A percentile compares a stretch with the other conserved stretches of the same genome.
Evolutionary conservation across 331 rosid species (phyloP).

Genomic region (Pyracantha coccinea): DNA sequence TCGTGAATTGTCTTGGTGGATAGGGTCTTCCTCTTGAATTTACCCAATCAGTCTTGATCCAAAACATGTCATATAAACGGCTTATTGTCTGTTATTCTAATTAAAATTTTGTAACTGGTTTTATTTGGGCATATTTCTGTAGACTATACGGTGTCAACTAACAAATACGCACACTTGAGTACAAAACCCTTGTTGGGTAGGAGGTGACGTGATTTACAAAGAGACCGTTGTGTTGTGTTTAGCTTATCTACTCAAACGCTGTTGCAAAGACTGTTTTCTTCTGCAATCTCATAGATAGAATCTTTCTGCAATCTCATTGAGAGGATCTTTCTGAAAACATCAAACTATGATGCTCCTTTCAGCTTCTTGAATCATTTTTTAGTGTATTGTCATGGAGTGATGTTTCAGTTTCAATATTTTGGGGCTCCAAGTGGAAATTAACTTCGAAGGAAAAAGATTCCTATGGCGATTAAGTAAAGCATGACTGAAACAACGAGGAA

Average conservation of each 20-base stretch:
- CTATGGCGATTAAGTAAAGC: background rate
- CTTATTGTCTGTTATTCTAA: too few species aligned
- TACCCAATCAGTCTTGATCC: too few species aligned
- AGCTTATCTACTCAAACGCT: background rate
- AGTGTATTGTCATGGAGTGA: background rate
- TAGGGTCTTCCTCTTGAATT: too few species aligned
- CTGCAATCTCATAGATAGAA: background rate
- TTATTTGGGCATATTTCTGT: too few species aligned
- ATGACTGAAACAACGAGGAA: background rate
- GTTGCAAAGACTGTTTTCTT: slow-evolving; percentile 11
- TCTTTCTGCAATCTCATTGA: background rate
- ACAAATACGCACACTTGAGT: background rate
- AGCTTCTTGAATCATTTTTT: background rate
- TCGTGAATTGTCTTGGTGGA: too few species aligned
- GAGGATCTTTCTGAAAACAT: slow-evolving; percentile 8
- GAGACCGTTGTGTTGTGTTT: slow-evolving; percentile 15
- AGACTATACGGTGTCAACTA: background rate
- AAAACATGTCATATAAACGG: too few species aligned
- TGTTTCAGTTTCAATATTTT: background rate
- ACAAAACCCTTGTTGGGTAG: background rate
- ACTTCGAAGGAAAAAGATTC: background rate
- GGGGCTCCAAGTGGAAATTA: background rate
- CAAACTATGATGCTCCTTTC: background rate
- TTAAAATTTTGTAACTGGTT: too few species aligned
- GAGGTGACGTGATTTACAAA: slow-evolving; percentile 5